Conservation (phyloP, 768 basidiomycete species). For the Tylopilus sp. region DNA sequence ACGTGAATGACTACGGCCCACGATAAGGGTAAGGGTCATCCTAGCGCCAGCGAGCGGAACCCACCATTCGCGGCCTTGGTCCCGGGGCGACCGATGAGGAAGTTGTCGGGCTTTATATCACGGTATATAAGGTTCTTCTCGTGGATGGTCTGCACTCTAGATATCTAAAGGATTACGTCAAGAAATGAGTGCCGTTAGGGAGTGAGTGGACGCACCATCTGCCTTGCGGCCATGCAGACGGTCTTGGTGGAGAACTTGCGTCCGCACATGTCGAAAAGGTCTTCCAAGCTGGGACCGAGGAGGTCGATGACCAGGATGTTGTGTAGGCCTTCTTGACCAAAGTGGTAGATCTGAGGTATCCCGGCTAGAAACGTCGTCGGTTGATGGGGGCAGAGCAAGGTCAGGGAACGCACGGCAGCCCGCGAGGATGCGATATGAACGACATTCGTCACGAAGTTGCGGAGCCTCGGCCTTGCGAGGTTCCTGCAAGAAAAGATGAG, state of each 20-base stretch:
- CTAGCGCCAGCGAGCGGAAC: slow-evolving; percentile 3
- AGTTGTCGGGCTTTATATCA: slow-evolving; percentile 99
- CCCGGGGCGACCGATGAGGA: slow-evolving; percentile 90
- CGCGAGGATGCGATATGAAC: slow-evolving; percentile 88
- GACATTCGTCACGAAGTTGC: slow-evolving; percentile 96
- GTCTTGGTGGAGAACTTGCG: slow-evolving; percentile 98
- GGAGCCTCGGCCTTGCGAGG: slow-evolving; percentile 94
- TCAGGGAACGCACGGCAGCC: slow-evolving; percentile 72
- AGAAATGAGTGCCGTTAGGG: slow-evolving; percentile 1
- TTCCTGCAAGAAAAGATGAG: slow-evolving; percentile 49
- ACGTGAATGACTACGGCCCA: slow-evolving; percentile 72
- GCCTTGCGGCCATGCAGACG: slow-evolving; percentile 97
- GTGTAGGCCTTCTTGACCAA: slow-evolving; percentile 97
- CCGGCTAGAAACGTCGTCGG: slow-evolving; percentile 57
- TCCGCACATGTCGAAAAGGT: slow-evolving; percentile 98
- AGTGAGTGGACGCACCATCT: slow-evolving; percentile 64
- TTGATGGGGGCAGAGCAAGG: slow-evolving; percentile 6
- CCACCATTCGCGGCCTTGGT: slow-evolving; percentile 85
- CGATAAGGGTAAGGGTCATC: background rate
- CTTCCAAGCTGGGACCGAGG: slow-evolving; percentile 93
- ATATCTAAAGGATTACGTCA: slow-evolving; percentile 51
- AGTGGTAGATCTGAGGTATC: slow-evolving; percentile 99
- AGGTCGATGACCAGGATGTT: slow-evolving; percentile 99
- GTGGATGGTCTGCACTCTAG: slow-evolving; percentile 96
- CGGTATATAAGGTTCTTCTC: slow-evolving; percentile 99